A percentile compares a stretch with the other conserved stretches of the same genome.
These are phyloP conservation scores for Torulaspora indica DNA, from an alignment of 805 yeast species.

Conservation along the genomic window DNA sequence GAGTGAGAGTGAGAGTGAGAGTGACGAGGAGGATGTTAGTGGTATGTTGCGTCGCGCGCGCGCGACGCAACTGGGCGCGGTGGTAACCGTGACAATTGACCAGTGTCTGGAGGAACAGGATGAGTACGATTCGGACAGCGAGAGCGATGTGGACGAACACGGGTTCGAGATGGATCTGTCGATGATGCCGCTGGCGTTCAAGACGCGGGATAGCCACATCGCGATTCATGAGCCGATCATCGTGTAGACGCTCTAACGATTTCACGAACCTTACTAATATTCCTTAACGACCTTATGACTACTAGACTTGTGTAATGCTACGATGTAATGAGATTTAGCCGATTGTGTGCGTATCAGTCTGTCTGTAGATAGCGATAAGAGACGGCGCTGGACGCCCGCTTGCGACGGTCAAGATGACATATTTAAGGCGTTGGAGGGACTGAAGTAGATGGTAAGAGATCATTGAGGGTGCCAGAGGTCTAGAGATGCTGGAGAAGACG, in stretches of 20 bases:
- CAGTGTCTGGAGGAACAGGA: constrained; percentile 9
- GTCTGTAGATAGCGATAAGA: too few species aligned
- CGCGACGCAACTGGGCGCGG: neutral
- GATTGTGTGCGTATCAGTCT: too few species aligned
- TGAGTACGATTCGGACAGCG: constrained; percentile 24
- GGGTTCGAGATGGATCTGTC: constrained; percentile 1
- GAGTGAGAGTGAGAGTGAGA: too few species aligned
- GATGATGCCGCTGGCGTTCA: neutral
- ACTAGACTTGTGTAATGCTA: neutral
- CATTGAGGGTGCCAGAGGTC: neutral
- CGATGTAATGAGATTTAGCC: too few species aligned
- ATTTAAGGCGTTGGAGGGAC: neutral
- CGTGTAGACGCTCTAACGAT: neutral
- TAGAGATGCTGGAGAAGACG: neutral
- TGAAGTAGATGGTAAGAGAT: neutral
- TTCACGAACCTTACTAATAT: neutral
- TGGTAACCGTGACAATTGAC: constrained; percentile 8
- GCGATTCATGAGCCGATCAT: neutral
- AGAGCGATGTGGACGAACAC: constrained; percentile 13
- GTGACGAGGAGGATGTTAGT: too few species aligned
- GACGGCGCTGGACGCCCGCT: neutral
- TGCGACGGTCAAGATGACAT: neutral
- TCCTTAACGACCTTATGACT: neutral
- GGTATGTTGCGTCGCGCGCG: too few species aligned
- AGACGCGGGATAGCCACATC: neutral